These are phyloP conservation scores for Leccinum subrobustum DNA, from an alignment of 1,284 basidiomycete species.

Conservation along the genomic window DNA sequence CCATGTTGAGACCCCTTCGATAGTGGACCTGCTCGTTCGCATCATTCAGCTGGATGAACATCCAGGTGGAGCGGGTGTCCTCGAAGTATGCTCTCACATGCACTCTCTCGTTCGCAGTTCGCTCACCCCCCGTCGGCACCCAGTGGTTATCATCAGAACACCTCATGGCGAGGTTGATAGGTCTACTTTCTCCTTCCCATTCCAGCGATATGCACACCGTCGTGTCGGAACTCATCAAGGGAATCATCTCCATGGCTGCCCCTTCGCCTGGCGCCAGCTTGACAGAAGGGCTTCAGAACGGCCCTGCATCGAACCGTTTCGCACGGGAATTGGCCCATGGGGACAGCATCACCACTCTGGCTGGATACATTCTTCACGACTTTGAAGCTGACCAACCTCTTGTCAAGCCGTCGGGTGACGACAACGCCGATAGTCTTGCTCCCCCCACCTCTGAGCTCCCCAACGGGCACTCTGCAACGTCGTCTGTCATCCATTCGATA, in stretches of 20 bases:
- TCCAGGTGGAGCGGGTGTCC: slow-evolving; percentile 78
- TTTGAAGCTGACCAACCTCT: slow-evolving; percentile 37
- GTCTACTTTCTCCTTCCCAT: slow-evolving; percentile 79
- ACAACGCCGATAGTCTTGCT: slow-evolving; percentile 12
- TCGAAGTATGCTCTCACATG: slow-evolving; percentile 67
- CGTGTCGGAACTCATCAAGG: slow-evolving; percentile 91
- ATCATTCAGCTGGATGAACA: slow-evolving; percentile 92
- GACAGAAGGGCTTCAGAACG: slow-evolving; percentile 63
- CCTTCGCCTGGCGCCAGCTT: slow-evolving; percentile 78
- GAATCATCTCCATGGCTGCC: slow-evolving; percentile 92
- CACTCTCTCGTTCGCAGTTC: slow-evolving; percentile 22
- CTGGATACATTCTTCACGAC: slow-evolving; percentile 79
- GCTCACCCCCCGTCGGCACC: slow-evolving; percentile 25
- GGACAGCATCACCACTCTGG: slow-evolving; percentile 71
- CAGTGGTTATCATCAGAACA: slow-evolving; percentile 89
- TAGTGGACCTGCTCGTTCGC: slow-evolving; percentile 90
- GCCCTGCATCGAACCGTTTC: slow-evolving; percentile 81
- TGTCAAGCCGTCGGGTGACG: slow-evolving; percentile 15
- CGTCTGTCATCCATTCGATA: slow-evolving; percentile 87
- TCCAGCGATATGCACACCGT: slow-evolving; percentile 83
- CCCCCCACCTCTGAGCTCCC: slow-evolving; percentile 41
- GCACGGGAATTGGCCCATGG: slow-evolving; percentile 86
- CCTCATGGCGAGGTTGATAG: slow-evolving; percentile 81
- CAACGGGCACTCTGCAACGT: slow-evolving; percentile 75
- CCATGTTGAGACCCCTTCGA: slow-evolving; percentile 88